Base-by-base conservation (phyloP, 495 filamentous ascomycete species). In the Lepraria neglecta region DNA sequence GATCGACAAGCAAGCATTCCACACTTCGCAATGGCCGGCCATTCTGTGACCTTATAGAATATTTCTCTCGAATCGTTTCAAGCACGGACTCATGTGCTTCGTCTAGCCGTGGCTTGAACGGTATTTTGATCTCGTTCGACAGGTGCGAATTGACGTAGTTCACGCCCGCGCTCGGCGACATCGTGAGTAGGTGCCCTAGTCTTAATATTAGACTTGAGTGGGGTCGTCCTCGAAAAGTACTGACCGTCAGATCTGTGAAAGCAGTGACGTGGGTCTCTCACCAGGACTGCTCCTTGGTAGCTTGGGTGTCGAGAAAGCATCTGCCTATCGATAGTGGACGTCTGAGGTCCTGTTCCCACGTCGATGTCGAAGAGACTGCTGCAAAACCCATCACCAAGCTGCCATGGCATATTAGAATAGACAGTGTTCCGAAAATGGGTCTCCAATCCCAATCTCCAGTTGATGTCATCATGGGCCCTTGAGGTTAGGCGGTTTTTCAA, bases 141-240 rank as follows among this genome's bases (percentile, higher is more conserved):
- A 43, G 45, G 5, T 24, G 11, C 15, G 4, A 5, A 33, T 55
- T 47, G 19, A 60, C 0, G n/a, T 52, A 52, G n/a, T 54, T 44
- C 19, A 64, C 10, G 30, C 62, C 62, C 31, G 38, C 48, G 19
- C 31, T 44, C 21, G 56, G 56, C 14, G 62, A 64, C 33, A 60
- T 52, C 19, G 62, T 60, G 30, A 64, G 38, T 17, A 60, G 27
- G 19, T 51, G 53, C 3, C 62, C 47, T 64, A 38, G 6, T 2
- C 4, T 2, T 19, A 17, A 33, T 10, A 33, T 51, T 4, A 42
- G 31, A 53, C 21, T 35, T 24, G 27, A 2, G 27, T 1, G 46
- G 45, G 4, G 6, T n/a, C 3, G n/a, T 27, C 6, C 0, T 3
- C 14, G 12, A 14, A 40, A 56, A 24, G 21, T 15, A 46, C 52